Percentiles rank a stretch among this genome's conserved stretches.
These are phyloP conservation scores for Cyclotella choctawhatcheeana DNA, from an alignment of 108 stramenopile species.

Conservation along the genomic window DNA sequence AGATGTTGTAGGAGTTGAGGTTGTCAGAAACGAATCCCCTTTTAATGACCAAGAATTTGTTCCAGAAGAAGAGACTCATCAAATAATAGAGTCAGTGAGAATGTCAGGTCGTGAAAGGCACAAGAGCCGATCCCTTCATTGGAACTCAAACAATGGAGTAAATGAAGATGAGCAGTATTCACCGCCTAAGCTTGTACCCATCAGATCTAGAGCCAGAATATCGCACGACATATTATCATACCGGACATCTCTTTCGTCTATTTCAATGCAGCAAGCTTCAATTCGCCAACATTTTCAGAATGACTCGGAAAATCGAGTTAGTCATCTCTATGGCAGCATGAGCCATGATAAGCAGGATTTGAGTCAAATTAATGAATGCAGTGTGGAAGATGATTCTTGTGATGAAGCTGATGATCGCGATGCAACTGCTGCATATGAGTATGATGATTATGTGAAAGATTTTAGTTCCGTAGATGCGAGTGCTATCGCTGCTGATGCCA, in stretches of 20 bases:
- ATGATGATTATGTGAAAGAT: conserved; percentile 20
- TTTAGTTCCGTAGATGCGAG: too few species aligned
- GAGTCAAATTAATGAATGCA: conserved; percentile 9
- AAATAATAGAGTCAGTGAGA: conserved; percentile 3
- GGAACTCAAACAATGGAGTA: conserved; percentile 25
- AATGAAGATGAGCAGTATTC: conserved; percentile 23
- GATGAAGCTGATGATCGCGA: conserved; percentile 44
- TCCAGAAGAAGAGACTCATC: not conserved
- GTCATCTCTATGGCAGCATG: conserved; percentile 1
- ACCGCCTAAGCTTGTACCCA: not conserved
- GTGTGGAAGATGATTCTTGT: conserved; percentile 19
- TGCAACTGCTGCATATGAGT: conserved; percentile 1
- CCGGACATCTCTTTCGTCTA: conserved; percentile 11
- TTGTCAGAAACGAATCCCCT: too few species aligned
- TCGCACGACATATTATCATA: not conserved
- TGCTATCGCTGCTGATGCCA: conserved; percentile 9
- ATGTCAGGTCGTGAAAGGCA: conserved; percentile 24
- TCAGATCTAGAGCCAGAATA: conserved; percentile 8
- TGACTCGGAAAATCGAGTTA: not conserved
- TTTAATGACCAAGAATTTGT: not conserved
- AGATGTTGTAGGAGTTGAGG: too few species aligned
- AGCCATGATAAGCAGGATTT: not conserved
- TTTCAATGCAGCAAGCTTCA: conserved; percentile 1
- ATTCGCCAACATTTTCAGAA: conserved; percentile 17
- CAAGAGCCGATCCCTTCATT: conserved; percentile 12